Percentiles rank a stretch among this genome's conserved stretches.
Evolutionary conservation across 2,329 filamentous ascomycete species (phyloP).

Genomic region (Aspergillus quadricinctus): DNA sequence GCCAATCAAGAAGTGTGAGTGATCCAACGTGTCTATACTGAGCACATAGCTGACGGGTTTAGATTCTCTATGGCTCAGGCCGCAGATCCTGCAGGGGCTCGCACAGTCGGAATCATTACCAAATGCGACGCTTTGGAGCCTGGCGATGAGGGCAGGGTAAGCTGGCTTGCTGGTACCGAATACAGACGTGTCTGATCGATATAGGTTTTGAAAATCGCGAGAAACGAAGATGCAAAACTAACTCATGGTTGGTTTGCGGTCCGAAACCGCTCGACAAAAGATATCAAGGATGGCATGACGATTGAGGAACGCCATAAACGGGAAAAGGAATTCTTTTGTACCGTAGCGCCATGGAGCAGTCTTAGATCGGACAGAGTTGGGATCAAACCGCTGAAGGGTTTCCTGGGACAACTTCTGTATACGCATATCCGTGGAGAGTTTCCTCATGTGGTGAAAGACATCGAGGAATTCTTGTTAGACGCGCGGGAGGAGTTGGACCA

Average conservation of each 20-base stretch:
- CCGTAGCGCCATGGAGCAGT: constrained; percentile 10
- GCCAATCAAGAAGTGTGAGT: constrained; percentile 53
- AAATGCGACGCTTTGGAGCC: constrained; percentile 30
- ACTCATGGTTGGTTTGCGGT: constrained; percentile 25
- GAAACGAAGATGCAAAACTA: constrained; percentile 15
- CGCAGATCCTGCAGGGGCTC: constrained; percentile 26
- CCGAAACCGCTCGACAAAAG: constrained; percentile 20
- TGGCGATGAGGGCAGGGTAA: constrained; percentile 21
- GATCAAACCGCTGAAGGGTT: constrained; percentile 12
- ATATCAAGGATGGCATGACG: constrained; percentile 18
- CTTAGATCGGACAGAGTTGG: constrained; percentile 17
- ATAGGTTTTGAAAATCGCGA: constrained; percentile 15
- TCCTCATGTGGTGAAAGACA: constrained; percentile 12
- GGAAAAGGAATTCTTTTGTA: constrained; percentile 13
- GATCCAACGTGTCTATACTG: not conserved
- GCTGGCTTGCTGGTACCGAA: not conserved
- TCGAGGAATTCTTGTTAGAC: constrained; percentile 6
- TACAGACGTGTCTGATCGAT: not conserved
- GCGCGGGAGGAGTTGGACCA: constrained; percentile 21
- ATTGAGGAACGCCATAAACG: constrained; percentile 29
- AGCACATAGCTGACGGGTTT: not conserved
- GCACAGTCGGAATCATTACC: constrained; percentile 36
- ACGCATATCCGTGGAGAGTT: constrained; percentile 21
- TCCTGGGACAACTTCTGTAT: constrained; percentile 15
- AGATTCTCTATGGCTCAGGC: constrained; percentile 42